These are phyloP conservation scores for Gossypium sturtianum DNA, from an alignment of 345 rosid species.

Conservation along the genomic window DNA sequence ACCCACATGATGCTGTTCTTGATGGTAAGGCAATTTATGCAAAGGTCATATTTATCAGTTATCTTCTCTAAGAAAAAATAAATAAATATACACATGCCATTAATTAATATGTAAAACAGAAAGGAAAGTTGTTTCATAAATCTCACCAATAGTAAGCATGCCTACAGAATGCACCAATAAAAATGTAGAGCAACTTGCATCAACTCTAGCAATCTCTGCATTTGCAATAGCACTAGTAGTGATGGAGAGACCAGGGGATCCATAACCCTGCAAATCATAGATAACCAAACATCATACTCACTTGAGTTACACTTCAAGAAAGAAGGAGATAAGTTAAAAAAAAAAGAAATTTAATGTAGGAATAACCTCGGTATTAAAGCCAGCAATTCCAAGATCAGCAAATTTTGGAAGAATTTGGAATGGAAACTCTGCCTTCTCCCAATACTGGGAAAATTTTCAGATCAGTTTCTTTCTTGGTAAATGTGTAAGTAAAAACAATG, in stretches of 20 bases:
- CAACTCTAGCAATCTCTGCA: constrained; percentile 91
- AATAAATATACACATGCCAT: background rate
- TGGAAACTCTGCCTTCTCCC: constrained; percentile 99
- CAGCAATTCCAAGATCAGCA: constrained; percentile 53
- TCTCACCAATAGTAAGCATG: constrained; percentile 92
- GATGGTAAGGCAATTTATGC: constrained; percentile 21
- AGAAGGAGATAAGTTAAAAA: background rate
- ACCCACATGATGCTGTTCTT: constrained; percentile 77
- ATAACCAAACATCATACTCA: constrained; percentile 9
- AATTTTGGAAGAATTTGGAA: constrained; percentile 77
- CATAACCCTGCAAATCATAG: constrained; percentile 61
- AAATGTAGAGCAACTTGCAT: constrained; percentile 90
- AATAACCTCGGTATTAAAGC: constrained; percentile 81
- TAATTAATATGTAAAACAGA: background rate
- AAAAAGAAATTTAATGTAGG: background rate
- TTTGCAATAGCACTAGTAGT: constrained; percentile 54
- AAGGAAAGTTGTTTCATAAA: constrained; percentile 11
- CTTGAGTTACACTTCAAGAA: background rate
- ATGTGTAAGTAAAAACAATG: background rate
- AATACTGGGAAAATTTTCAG: constrained; percentile 41
- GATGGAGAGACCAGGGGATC: constrained; percentile 82
- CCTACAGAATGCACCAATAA: constrained; percentile 80
- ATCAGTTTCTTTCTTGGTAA: constrained; percentile 6
- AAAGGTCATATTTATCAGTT: constrained; percentile 4
- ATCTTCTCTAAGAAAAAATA: background rate